Evolutionary conservation across 371 early-diverging fungal species (phyloP).

Genomic region (Mucor irregularis): DNA sequence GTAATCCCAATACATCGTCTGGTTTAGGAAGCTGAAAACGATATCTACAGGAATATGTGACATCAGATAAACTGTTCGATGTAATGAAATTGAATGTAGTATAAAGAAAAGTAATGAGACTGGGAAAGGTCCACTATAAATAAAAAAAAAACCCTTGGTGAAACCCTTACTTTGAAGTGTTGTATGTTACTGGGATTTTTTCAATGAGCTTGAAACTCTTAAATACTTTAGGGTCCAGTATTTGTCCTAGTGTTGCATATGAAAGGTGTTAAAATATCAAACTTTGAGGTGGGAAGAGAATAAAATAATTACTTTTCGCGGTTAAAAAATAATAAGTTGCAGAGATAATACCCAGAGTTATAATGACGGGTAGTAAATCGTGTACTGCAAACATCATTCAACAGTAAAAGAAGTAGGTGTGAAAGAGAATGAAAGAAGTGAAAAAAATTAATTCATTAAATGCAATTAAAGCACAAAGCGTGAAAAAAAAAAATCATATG

Average conservation of each 20-base stretch:
- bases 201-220: conserved; percentile 71
- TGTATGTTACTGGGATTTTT: conserved; percentile 67
- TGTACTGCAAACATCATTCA: conserved; percentile 7
- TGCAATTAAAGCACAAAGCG: neutral
- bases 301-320: conserved; percentile 7
- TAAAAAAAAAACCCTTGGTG: no score
- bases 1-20: conserved; percentile 71
- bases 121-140: neutral
- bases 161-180: conserved; percentile 73
- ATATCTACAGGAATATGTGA: conserved; percentile 63
- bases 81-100: neutral
- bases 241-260: conserved; percentile 21
- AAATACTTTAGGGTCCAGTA: conserved; percentile 64
- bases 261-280: no score
- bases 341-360: neutral
- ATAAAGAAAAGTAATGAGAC: no score
- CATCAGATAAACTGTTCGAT: no score
- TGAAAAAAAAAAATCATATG: neutral
- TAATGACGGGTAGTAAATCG: conserved; percentile 11
- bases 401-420: neutral
- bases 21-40: conserved; percentile 72
- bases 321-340: conserved; percentile 12
- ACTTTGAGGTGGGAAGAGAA: neutral
- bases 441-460: neutral
- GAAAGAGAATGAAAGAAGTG: neutral